Percentiles rank a stretch among this genome's conserved stretches.
Conservation (phyloP, 1,139 yeast species). For the Spencermartinsiella ligniputridi region DNA sequence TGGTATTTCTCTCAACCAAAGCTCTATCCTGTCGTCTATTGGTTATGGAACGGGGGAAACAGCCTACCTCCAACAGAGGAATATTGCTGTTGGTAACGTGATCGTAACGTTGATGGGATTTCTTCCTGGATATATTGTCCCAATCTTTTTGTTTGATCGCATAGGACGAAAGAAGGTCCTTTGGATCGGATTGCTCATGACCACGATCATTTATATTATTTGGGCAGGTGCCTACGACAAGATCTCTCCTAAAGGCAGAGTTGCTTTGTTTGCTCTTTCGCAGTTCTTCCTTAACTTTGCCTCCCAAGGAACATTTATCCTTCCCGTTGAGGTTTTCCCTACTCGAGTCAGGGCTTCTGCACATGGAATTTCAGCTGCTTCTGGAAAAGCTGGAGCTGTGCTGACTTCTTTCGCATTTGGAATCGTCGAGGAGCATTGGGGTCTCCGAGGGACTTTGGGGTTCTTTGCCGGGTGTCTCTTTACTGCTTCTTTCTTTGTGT, state of each 20-base stretch:
- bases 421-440: conserved; percentile 75
- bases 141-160: conserved; percentile 53
- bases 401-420: conserved; percentile 64
- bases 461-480: conserved; percentile 89
- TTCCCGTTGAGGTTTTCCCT: conserved; percentile 95
- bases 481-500: conserved; percentile 59
- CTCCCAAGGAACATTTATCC: conserved; percentile 86
- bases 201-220: conserved; percentile 53
- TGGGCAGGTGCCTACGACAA: conserved; percentile 59
- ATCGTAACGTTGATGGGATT: conserved; percentile 44
- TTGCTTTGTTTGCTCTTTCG: conserved; percentile 53
- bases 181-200: conserved; percentile 54
- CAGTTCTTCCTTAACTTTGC: conserved; percentile 71
- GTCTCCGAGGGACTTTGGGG: conserved; percentile 87
- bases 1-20: conserved; percentile 72
- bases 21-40: conserved; percentile 79
- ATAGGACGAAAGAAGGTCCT: conserved; percentile 59
- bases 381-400: conserved; percentile 93
- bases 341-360: conserved; percentile 96
- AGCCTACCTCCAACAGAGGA: conserved; percentile 65
- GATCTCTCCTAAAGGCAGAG: conserved; percentile 42
- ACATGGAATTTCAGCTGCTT: conserved; percentile 92
- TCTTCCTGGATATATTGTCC: conserved; percentile 62
- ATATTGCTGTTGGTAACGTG: conserved; percentile 62
- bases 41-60: conserved; percentile 71